Percentiles rank a stretch among this genome's conserved stretches.
phyloP scores from a whole-genome alignment of 2,329 filamentous ascomycete genomes.

The Aaosphaeria arxii region DNA sequence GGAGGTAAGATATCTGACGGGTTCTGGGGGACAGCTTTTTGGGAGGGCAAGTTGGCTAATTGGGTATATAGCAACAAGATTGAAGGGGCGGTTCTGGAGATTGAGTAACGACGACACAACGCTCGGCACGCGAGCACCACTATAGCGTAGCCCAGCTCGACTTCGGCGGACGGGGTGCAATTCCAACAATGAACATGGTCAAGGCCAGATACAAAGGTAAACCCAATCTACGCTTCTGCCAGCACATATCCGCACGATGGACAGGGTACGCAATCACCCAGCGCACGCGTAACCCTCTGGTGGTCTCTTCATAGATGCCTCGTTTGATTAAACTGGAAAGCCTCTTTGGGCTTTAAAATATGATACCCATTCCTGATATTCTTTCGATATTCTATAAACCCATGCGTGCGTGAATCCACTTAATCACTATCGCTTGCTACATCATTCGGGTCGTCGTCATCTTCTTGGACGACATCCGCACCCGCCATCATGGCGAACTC shows the following conservation, averaged over 20 bases:
- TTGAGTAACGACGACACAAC: neutral
- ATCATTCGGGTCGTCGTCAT: constrained; percentile 46
- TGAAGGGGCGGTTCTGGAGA: constrained; percentile 1
- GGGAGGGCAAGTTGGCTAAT: neutral
- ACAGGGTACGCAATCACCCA: too few species aligned
- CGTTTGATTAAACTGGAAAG: too few species aligned
- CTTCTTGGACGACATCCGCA: constrained; percentile 49
- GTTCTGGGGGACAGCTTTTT: neutral
- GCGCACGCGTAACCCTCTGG: too few species aligned
- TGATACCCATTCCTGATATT: neutral
- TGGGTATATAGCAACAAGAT: constrained; percentile 8
- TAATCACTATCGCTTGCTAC: constrained; percentile 49
- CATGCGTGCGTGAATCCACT: neutral
- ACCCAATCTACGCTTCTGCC: too few species aligned
- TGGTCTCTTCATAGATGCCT: too few species aligned
- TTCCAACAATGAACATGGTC: too few species aligned
- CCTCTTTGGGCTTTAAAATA: too few species aligned
- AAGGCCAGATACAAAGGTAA: too few species aligned
- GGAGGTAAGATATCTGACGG: constrained; percentile 44
- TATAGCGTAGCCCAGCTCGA: too few species aligned
- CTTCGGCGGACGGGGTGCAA: too few species aligned
- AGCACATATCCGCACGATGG: too few species aligned
- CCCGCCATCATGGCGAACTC: constrained; percentile 59
- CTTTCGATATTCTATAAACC: neutral
- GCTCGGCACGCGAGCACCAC: too few species aligned